These are phyloP conservation scores for Batrachochytrium dendrobatidis DNA, from an alignment of 371 early-diverging fungal species.

Conservation along the genomic window DNA sequence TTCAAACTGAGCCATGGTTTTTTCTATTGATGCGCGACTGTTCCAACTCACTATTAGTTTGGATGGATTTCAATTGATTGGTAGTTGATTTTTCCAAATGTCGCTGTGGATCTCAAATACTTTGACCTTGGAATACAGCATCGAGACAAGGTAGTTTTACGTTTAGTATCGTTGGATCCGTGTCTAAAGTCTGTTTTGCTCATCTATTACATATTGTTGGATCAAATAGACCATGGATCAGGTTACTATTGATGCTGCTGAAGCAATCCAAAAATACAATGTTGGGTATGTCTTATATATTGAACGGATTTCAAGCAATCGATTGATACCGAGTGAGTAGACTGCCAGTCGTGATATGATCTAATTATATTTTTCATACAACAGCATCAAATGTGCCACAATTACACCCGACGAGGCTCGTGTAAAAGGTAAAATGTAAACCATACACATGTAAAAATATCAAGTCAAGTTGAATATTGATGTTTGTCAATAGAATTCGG, in stretches of 20 bases:
- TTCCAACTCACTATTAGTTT: not conserved
- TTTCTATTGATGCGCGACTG: not conserved
- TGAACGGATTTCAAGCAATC: not conserved
- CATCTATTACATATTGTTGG: no score
- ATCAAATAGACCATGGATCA: slow-evolving; percentile 87
- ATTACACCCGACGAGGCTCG: slow-evolving; percentile 97
- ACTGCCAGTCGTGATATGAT: slow-evolving; percentile 2
- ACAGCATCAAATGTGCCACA: slow-evolving; percentile 93
- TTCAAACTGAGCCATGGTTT: not conserved
- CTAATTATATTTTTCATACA: not conserved
- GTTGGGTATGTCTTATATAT: slow-evolving; percentile 53
- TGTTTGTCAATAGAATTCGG: slow-evolving; percentile 63
- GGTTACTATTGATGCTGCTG: slow-evolving; percentile 93
- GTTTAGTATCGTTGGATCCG: no score
- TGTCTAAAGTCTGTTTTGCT: no score
- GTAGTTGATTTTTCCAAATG: slow-evolving; percentile 81
- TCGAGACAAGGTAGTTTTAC: slow-evolving; percentile 69
- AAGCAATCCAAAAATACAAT: slow-evolving; percentile 92
- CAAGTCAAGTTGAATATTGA: not conserved
- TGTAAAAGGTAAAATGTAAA: slow-evolving; percentile 61
- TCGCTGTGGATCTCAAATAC: slow-evolving; percentile 90
- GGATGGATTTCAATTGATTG: not conserved
- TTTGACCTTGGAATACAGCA: slow-evolving; percentile 87
- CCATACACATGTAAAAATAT: not conserved
- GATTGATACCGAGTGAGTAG: not conserved